Conservation (phyloP, 108 stramenopile species). For the Nitzschia palea region DNA sequence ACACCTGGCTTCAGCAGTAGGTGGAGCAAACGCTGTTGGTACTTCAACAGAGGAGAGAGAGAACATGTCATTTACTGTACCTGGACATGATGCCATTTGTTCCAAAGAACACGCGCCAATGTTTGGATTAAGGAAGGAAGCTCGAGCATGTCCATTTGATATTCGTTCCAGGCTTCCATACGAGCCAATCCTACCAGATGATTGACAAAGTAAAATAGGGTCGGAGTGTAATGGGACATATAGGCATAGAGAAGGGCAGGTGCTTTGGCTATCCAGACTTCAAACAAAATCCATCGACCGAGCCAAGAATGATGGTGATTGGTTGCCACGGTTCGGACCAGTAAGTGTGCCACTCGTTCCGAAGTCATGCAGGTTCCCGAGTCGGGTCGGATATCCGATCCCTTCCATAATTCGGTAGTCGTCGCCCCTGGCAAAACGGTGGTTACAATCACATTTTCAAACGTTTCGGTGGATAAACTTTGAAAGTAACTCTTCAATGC, state of each 20-base stretch:
- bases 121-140: slow-evolving; percentile 3
- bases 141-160: slow-evolving; percentile 6
- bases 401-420: slow-evolving; percentile 18
- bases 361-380: slow-evolving; percentile 1
- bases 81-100: no score
- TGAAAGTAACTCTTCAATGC: slow-evolving; percentile 39
- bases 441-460: slow-evolving; percentile 30
- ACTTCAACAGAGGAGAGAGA: no score
- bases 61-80: no score
- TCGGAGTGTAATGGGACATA: slow-evolving; percentile 17
- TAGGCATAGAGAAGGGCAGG: neutral
- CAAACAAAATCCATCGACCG: slow-evolving; percentile 1
- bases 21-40: no score
- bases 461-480: slow-evolving; percentile 30
- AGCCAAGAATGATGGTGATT: neutral
- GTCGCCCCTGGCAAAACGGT: slow-evolving; percentile 29
- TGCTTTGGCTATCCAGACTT: slow-evolving; percentile 13
- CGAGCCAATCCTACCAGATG: slow-evolving; percentile 13
- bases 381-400: neutral
- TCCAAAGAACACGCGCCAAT: neutral
- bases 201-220: slow-evolving; percentile 2
- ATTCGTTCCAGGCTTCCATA: neutral
- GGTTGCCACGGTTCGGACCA: neutral
- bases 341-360: slow-evolving; percentile 16
- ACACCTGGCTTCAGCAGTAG: no score